phyloP scores from a whole-genome alignment of 2,329 filamentous ascomycete genomes.

The Fusarium annulatum region DNA sequence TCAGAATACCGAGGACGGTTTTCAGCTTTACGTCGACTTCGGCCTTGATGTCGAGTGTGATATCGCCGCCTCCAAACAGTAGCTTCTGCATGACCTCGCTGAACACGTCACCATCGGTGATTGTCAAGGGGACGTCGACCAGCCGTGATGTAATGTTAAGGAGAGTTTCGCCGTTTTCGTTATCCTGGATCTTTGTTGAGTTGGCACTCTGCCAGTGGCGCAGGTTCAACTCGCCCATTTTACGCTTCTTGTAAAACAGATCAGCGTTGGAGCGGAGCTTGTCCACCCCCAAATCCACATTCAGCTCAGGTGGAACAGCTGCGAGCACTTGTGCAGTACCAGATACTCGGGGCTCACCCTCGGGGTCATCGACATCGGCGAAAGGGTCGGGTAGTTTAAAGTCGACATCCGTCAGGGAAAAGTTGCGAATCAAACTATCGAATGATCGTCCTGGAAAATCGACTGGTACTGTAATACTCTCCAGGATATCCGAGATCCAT shows the following conservation, averaged over 20 bases:
- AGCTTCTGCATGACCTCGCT: constrained; percentile 83
- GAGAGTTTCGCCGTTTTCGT: constrained; percentile 66
- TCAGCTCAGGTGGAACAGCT: constrained; percentile 84
- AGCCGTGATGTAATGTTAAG: constrained; percentile 82
- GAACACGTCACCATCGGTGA: constrained; percentile 84
- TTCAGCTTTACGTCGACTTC: constrained; percentile 84
- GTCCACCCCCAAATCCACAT: constrained; percentile 83
- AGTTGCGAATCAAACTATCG: constrained; percentile 86
- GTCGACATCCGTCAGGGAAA: constrained; percentile 85
- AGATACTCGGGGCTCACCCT: constrained; percentile 81
- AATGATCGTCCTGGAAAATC: constrained; percentile 85
- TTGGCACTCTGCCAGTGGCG: constrained; percentile 85
- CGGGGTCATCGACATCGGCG: constrained; percentile 78
- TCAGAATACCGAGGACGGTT: constrained; percentile 83
- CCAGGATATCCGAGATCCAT: constrained; percentile 85
- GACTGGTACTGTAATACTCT: constrained; percentile 84
- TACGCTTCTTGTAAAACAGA: constrained; percentile 80
- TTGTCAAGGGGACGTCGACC: constrained; percentile 80
- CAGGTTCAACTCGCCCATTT: constrained; percentile 84
- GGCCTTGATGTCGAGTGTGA: constrained; percentile 81
- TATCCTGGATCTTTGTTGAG: constrained; percentile 73
- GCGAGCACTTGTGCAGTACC: constrained; percentile 85
- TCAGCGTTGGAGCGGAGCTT: constrained; percentile 81
- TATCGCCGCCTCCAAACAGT: constrained; percentile 75
- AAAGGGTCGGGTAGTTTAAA: constrained; percentile 86